Evolutionary conservation across 1,284 basidiomycete genomes (phyloP).

Genomic region (Ustilago sp.): DNA sequence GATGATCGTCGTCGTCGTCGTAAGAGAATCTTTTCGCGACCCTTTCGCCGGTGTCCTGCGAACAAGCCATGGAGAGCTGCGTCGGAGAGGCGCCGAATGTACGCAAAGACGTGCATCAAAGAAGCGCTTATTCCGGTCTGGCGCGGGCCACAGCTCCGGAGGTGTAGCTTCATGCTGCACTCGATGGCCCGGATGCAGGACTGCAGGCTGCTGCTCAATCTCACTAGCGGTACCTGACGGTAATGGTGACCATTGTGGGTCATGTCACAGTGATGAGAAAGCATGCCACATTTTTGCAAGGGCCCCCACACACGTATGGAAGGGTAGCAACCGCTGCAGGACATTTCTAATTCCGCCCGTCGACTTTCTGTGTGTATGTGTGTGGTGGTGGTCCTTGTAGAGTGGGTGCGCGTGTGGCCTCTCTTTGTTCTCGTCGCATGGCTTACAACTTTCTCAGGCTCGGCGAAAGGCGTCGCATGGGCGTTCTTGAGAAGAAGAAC

Average conservation of each 20-base stretch:
- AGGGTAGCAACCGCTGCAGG: not conserved
- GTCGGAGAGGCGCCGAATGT: slow-evolving; percentile 1
- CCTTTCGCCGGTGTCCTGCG: not conserved
- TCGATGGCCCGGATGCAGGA: not conserved
- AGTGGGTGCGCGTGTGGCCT: not conserved
- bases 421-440: slow-evolving; percentile 9
- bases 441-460: slow-evolving; percentile 9
- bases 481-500: slow-evolving; percentile 9
- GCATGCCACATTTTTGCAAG: not conserved
- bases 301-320: not conserved
- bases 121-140: slow-evolving; percentile 1
- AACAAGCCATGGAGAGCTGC: slow-evolving; percentile 2
- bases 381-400: not conserved
- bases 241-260: not conserved
- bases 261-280: not conserved
- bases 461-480: slow-evolving; percentile 26
- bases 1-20: not conserved
- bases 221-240: not conserved
- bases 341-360: slow-evolving; percentile 6
- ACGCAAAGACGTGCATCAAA: slow-evolving; percentile 2
- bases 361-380: not conserved
- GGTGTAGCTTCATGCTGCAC: not conserved
- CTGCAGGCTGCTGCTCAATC: slow-evolving; percentile 1
- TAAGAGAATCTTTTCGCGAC: not conserved
- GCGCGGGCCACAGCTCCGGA: not conserved